Conservation (phyloP, 257 asterid genomes). For the Nyctanthes arbortristis region DNA sequence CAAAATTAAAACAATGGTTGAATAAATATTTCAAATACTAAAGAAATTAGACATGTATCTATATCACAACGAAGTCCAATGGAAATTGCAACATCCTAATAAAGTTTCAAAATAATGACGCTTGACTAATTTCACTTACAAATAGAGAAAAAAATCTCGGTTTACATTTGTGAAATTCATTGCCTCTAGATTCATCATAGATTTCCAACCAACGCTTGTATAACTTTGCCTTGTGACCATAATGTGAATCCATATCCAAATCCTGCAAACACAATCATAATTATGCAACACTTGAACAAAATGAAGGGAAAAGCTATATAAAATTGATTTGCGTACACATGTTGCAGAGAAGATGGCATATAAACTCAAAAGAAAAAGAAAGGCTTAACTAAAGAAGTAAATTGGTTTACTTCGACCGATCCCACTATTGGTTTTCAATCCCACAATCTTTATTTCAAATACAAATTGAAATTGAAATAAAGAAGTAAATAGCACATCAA, state of each 20-base stretch:
- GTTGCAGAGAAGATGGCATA: background rate
- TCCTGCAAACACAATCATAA: constrained; percentile 44
- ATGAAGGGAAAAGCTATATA: background rate
- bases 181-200: constrained; percentile 57
- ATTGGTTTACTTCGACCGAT: no score
- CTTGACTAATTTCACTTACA: constrained; percentile 53
- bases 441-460: no score
- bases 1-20: no score
- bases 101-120: constrained; percentile 17
- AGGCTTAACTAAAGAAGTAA: constrained; percentile 10
- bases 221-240: constrained; percentile 66
- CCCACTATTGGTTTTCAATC: no score
- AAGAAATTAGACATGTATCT: no score
- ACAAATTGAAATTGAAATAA: no score
- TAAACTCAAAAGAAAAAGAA: constrained; percentile 3
- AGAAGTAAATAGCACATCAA: no score
- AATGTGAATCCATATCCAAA: constrained; percentile 33
- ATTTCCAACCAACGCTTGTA: constrained; percentile 76
- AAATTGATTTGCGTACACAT: background rate
- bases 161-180: constrained; percentile 64
- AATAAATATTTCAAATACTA: no score
- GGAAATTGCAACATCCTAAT: no score
- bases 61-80: no score
- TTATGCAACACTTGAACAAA: constrained; percentile 1
- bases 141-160: constrained; percentile 66